Percentiles rank a stretch among this genome's conserved stretches.
Conservation (phyloP, 129 eudicot genomes). For the Silybum marianum region DNA sequence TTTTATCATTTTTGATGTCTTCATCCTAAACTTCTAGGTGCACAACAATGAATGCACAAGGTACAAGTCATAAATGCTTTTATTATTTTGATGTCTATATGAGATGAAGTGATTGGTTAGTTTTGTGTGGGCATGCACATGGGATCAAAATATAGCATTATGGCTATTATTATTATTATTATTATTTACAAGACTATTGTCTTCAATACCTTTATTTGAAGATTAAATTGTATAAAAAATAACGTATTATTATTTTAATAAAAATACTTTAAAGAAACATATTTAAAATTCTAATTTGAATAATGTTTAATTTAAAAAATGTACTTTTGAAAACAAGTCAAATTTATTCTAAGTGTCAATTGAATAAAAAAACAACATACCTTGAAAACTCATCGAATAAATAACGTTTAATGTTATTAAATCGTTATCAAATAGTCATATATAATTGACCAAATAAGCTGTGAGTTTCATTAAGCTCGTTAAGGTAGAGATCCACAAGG, state of each 20-base stretch:
- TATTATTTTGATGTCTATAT: neutral
- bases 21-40: neutral
- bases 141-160: neutral
- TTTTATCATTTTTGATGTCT: neutral
- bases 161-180: neutral
- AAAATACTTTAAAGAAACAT: neutral
- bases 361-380: no score
- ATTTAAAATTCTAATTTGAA: neutral
- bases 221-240: no score
- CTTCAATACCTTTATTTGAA: neutral
- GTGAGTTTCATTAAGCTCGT: no score
- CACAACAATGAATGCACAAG: neutral
- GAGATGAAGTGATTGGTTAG: neutral
- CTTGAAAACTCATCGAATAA: no score
- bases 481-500: neutral
- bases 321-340: neutral
- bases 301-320: neutral
- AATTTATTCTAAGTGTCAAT: neutral
- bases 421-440: no score
- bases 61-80: conserved; percentile 11
- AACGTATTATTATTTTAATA: neutral
- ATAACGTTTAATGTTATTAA: no score
- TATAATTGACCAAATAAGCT: no score
- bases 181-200: neutral
- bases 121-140: neutral